Conservation (phyloP, 768 basidiomycete species). For the Termitomyces sp. region DNA sequence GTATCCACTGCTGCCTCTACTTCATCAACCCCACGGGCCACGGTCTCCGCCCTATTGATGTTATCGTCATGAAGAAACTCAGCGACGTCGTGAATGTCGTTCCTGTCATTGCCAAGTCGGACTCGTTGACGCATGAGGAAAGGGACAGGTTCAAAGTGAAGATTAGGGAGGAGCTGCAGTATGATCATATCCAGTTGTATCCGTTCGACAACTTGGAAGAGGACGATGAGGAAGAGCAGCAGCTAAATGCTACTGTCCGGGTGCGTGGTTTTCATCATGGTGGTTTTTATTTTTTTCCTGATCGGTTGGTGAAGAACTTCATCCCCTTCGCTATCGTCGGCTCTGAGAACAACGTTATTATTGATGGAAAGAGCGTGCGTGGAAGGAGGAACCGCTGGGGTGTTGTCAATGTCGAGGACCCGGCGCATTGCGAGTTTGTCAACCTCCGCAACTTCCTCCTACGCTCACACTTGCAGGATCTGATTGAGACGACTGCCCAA, state of each 20-base stretch:
- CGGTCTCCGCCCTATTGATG: constrained; percentile 91
- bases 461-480: constrained; percentile 90
- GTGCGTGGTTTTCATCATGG: constrained; percentile 39
- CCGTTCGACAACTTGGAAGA: constrained; percentile 93
- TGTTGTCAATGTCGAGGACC: constrained; percentile 96
- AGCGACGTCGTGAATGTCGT: constrained; percentile 99
- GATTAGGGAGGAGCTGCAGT: constrained; percentile 91
- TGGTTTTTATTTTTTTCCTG: neutral
- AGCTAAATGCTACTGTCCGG: constrained; percentile 86
- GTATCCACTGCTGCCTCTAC: constrained; percentile 97
- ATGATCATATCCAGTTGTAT: constrained; percentile 92
- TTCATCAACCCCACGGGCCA: constrained; percentile 99
- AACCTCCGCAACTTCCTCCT: constrained; percentile 97
- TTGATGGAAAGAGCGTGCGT: constrained; percentile 92
- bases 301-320: constrained; percentile 56
- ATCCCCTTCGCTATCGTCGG: constrained; percentile 97
- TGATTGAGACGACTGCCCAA: constrained; percentile 98
- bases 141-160: constrained; percentile 90
- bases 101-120: constrained; percentile 98
- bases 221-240: constrained; percentile 87
- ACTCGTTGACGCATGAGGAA: constrained; percentile 92
- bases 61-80: constrained; percentile 98
- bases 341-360: constrained; percentile 93
- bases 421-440: constrained; percentile 96
- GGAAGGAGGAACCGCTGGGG: constrained; percentile 99